Evolutionary conservation across 2,329 filamentous ascomycete species (phyloP).

Genomic region (Trichoderma semiorbis): DNA sequence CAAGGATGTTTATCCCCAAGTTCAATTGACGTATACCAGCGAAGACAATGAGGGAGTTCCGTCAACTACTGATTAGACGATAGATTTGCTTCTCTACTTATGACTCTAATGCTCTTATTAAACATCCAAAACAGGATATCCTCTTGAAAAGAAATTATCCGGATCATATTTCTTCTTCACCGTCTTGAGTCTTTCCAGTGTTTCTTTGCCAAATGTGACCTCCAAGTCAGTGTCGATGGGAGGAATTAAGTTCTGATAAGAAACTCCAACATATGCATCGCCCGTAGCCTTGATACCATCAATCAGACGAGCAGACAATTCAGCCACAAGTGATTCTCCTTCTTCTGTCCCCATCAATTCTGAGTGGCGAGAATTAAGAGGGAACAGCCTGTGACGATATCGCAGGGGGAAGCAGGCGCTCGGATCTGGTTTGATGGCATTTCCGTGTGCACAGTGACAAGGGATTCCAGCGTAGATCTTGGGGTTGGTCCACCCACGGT

Average conservation of each 20-base stretch:
- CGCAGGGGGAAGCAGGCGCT: background rate
- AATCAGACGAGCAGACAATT: background rate
- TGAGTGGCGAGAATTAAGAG: background rate
- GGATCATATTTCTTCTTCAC: slow-evolving; percentile 6
- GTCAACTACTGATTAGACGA: background rate
- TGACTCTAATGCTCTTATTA: background rate
- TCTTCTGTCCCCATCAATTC: background rate
- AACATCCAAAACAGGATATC: background rate
- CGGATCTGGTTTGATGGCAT: background rate
- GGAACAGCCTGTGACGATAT: slow-evolving; percentile 5
- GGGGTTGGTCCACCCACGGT: background rate
- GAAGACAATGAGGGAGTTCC: background rate
- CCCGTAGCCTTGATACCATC: background rate
- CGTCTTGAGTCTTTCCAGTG: background rate
- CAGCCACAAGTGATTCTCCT: background rate
- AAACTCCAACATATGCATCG: background rate
- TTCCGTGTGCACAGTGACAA: background rate
- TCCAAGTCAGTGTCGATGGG: background rate
- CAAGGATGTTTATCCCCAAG: background rate
- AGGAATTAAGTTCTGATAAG: background rate
- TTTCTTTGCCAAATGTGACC: background rate
- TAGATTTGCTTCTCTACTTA: background rate
- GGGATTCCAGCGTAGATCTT: background rate
- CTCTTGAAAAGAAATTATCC: slow-evolving; percentile 8
- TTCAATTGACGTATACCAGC: background rate